Conservation (phyloP, 192 early-diverging fungal genomes). For the Haplosporangium gracile region DNA sequence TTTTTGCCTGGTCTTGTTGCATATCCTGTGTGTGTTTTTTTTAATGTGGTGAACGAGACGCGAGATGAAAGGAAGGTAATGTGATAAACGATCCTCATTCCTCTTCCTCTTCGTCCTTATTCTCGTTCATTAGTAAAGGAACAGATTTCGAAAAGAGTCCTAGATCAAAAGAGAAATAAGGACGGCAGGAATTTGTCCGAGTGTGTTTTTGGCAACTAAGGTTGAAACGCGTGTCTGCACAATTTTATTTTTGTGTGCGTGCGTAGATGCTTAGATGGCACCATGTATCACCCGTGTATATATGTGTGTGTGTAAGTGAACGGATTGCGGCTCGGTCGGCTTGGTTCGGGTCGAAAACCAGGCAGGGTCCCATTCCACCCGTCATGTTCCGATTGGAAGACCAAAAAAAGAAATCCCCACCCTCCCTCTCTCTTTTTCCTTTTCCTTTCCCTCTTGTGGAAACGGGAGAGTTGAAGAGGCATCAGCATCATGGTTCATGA, state of each 20-base stretch:
- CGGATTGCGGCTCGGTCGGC: not conserved
- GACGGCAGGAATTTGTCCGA: not conserved
- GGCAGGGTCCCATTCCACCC: not conserved
- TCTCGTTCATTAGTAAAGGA: not conserved
- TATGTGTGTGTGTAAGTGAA: not conserved
- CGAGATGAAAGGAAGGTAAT: too few species aligned
- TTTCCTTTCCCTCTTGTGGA: not conserved
- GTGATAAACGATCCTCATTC: not conserved
- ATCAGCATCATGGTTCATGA: not conserved
- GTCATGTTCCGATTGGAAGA: conserved; percentile 5
- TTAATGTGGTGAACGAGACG: too few species aligned
- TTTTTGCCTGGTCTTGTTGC: too few species aligned
- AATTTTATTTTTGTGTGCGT: not conserved
- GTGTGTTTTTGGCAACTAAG: not conserved
- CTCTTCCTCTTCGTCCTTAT: not conserved
- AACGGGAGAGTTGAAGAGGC: too few species aligned
- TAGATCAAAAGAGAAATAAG: not conserved
- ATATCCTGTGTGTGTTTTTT: too few species aligned
- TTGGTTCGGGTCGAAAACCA: not conserved
- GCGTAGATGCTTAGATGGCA: not conserved
- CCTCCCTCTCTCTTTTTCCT: too few species aligned
- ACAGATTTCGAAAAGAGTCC: not conserved
- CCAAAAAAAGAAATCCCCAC: not conserved
- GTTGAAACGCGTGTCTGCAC: not conserved
- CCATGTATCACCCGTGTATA: not conserved